Evolutionary conservation across 192 early-diverging fungal genomes (phyloP), one percentile per base, ranked within the genome.

Genomic region (Podila minutissima): DNA sequence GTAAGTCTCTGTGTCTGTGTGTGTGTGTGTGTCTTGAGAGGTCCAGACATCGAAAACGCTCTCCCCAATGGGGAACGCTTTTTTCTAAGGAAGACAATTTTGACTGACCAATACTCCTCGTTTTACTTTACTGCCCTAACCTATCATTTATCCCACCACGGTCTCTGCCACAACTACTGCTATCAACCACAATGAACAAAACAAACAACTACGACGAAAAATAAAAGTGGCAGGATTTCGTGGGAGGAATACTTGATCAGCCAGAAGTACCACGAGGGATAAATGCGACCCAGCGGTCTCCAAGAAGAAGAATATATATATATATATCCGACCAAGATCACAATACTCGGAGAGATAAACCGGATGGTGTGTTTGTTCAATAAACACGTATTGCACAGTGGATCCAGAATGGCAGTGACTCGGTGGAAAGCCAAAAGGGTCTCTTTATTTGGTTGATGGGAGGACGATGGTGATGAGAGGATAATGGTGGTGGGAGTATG

Each of bases 221-320:
- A 31, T 37, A 26, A 66, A 64, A 88, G 87, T 82, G 88, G 88
- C 29, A 75, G 77, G 75, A 87, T 89, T 66, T 87, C 85, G 17
- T 87, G 81, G 82, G 87, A 87, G 38, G 88, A 89, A 59, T 89
- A 89, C 59, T 61, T 88, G 66, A 76, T 83, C 59, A 86, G 84
- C 38, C 84, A 86, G 48, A 73, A 81, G 49, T 88, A 88, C 66
- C 87, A 88, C 24, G 83, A 74, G 29, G 67, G 68, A 74, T 82
- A 72, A 37, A 61, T 9, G 19, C 15, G 5, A 64, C 17, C 3
- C 29, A 5, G 12, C 49, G 19, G 4, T 17, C 10, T 28, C 0
- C 12, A 69, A n/a, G 26, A 22, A 48, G 46, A n/a, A 6, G 57
- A 68, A 41, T 8, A 17, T 3, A 29, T 2, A 17, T 3, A 29